Conservation (phyloP, 805 yeast genomes). For the Kuraishia borneana region DNA sequence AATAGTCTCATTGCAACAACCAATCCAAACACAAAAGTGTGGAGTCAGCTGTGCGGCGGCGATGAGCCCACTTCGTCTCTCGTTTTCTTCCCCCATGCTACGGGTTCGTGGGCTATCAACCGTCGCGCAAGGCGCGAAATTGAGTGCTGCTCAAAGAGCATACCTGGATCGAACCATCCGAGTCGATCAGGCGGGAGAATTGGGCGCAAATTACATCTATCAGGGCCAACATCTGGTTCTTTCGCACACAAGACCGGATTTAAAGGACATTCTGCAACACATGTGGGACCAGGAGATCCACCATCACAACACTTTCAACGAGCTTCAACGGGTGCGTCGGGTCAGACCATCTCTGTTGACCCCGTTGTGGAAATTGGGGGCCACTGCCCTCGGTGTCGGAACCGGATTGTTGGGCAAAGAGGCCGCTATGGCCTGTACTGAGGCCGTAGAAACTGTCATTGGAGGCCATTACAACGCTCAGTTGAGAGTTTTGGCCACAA, state of each 20-base stretch:
- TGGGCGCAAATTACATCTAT: conserved; percentile 91
- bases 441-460: conserved; percentile 96
- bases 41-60: too few species aligned
- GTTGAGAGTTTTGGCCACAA: conserved; percentile 62
- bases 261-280: conserved; percentile 74
- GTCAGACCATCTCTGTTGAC: conserved; percentile 89
- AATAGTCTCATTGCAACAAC: neutral
- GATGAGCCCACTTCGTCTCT: too few species aligned
- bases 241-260: conserved; percentile 55
- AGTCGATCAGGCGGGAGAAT: conserved; percentile 97
- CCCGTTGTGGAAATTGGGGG: conserved; percentile 91
- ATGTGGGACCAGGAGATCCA: conserved; percentile 98
- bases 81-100: neutral
- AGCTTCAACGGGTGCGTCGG: conserved; percentile 60
- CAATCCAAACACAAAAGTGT: neutral
- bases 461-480: conserved; percentile 94
- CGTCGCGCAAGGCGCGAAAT: too few species aligned
- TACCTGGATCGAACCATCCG: conserved; percentile 66
- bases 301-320: conserved; percentile 80
- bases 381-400: conserved; percentile 72
- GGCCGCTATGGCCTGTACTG: conserved; percentile 99
- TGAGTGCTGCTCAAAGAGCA: conserved; percentile 49
- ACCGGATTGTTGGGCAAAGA: conserved; percentile 85
- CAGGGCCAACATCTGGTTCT: conserved; percentile 81
- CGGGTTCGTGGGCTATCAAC: neutral